Base-by-base conservation (phyloP, 176 grass and related monocot genomes). In the Phragmites australis region DNA sequence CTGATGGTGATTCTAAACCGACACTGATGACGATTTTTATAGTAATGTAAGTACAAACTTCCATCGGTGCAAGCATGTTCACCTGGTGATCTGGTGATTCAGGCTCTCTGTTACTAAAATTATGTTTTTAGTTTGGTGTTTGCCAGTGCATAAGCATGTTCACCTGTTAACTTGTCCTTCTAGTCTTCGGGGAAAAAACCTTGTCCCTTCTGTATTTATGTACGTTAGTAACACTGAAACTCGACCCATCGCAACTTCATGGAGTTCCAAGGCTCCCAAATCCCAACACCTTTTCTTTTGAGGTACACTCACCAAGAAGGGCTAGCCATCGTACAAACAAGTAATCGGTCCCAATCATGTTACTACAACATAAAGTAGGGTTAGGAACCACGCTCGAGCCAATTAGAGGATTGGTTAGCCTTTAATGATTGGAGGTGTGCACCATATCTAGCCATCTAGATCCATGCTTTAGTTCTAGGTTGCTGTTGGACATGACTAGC, bases 401-500 rank as follows among this genome's bases (percentile, higher is more conserved):
- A 42, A 54, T 14, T 29, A 65, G 19, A 23, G 17, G 26, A 9
- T 15, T 17, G 5, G 31, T 54, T 9, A 11, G 1, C 23, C 8
- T 14, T 45, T 48, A 48, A 82, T 82, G 67, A 82, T 62, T 72
- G 21, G 5, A 39, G n/a, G 75, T 8, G 58, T 31, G 19, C 75
- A 65, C 3, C 48, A 39, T 49, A 9, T 46, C 25, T 61, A 64
- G 25, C 10, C 44, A 50, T 26, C 58, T 32, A 32, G 58, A 17
- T 47, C 40, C 53, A 39, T 61, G 53, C 26, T 48, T 47, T 9
- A 67, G 10, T 58, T 47, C 68, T 65, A 52, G 29, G 66, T 31
- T 61, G 54, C 40, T 32, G 19, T 72, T 58, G 66, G 53, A 61
- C 42, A 32, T 47, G 66, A 81, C 66, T n/a, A 71, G 65, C 39